Conservation (phyloP, 768 basidiomycete species). For the Collybia sordida region DNA sequence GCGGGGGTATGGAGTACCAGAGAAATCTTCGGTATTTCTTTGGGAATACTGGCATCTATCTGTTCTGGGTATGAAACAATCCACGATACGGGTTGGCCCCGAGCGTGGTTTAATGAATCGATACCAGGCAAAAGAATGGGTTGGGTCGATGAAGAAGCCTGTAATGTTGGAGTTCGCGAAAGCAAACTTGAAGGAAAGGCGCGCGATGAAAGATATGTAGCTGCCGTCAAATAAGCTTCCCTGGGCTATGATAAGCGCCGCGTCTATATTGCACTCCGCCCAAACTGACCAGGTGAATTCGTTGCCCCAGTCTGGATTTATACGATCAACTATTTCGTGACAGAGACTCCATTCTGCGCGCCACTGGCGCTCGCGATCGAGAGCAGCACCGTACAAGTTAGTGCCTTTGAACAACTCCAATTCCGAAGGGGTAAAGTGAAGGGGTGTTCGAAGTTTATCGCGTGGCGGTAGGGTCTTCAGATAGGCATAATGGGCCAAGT, state of each 20-base stretch:
- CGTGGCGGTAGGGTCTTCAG: conserved; percentile 61
- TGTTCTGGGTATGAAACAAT: conserved; percentile 43
- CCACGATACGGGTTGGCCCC: conserved; percentile 84
- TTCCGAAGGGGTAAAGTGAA: conserved; percentile 70
- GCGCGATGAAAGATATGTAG: conserved; percentile 82
- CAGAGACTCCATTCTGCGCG: conserved; percentile 62
- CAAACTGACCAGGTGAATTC: conserved; percentile 65
- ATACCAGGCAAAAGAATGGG: conserved; percentile 87
- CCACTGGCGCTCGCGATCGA: conserved; percentile 66
- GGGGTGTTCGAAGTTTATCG: conserved; percentile 62
- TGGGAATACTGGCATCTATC: conserved; percentile 9
- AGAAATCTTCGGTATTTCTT: conserved; percentile 45
- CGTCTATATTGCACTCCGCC: background rate
- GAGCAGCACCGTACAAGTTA: conserved; percentile 77
- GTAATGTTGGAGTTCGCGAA: conserved; percentile 51
- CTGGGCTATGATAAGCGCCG: conserved; percentile 34
- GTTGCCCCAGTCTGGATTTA: conserved; percentile 40
- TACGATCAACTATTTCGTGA: conserved; percentile 31
- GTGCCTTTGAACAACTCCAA: conserved; percentile 69
- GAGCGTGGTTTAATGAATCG: conserved; percentile 84
- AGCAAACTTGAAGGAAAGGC: conserved; percentile 88
- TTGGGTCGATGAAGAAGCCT: conserved; percentile 49
- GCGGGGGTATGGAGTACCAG: conserved; percentile 55
- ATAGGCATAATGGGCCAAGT: conserved; percentile 57
- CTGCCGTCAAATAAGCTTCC: conserved; percentile 68